phyloP scores from a whole-genome alignment of 1,284 basidiomycete species.

The Fistulina hepatica region DNA sequence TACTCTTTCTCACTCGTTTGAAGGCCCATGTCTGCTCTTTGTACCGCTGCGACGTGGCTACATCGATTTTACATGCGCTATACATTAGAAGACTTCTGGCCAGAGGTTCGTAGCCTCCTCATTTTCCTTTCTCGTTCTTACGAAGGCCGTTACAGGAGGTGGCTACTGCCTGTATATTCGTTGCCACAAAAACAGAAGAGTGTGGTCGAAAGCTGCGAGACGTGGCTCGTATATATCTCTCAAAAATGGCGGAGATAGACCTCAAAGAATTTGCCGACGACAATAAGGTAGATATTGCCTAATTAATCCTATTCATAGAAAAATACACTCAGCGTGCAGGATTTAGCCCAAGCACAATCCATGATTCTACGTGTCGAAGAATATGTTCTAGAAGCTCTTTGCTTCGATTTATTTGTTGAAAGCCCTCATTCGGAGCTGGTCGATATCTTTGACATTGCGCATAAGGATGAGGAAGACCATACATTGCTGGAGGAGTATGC shows the following conservation, averaged over 20 bases:
- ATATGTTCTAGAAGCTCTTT: constrained; percentile 75
- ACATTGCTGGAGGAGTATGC: constrained; percentile 53
- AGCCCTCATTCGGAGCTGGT: constrained; percentile 73
- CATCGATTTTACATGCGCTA: constrained; percentile 94
- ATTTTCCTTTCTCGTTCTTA: constrained; percentile 5
- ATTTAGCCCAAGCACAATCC: no score
- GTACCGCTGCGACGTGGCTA: constrained; percentile 81
- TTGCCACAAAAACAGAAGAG: constrained; percentile 88
- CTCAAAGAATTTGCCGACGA: constrained; percentile 46
- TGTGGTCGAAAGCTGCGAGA: constrained; percentile 79
- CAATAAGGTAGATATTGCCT: constrained; percentile 43
- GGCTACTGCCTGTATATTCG: constrained; percentile 82
- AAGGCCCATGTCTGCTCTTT: constrained; percentile 70
- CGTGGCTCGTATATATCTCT: constrained; percentile 66
- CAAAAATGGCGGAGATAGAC: constrained; percentile 53
- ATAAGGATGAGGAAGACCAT: constrained; percentile 28
- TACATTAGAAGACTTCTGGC: constrained; percentile 75
- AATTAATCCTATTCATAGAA: constrained; percentile 6
- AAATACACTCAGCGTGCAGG: constrained; percentile 7
- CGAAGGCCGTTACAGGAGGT: constrained; percentile 48
- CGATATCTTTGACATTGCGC: constrained; percentile 43
- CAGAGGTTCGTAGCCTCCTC: constrained; percentile 39
- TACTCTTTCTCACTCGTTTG: constrained; percentile 12
- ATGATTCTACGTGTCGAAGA: constrained; percentile 78
- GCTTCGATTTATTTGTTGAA: constrained; percentile 83